Evolutionary conservation across 495 filamentous ascomycete species (phyloP).

Genomic region (Penicillium alfredii): DNA sequence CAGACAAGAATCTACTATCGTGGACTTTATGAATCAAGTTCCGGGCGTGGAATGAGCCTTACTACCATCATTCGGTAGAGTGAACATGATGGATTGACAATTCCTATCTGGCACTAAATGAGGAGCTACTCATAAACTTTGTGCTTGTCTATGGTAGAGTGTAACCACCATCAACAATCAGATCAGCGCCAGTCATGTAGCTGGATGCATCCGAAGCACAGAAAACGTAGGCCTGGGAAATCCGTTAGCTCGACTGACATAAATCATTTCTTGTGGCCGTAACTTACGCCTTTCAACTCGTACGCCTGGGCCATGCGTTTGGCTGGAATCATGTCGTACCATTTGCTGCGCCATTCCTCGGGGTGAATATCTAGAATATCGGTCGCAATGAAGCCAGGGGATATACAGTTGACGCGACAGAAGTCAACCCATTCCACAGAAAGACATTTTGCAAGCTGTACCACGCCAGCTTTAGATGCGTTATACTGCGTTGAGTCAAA

Average conservation of each 20-base stretch:
- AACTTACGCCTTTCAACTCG: constrained; percentile 32
- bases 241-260: background rate
- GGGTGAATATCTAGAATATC: constrained; percentile 23
- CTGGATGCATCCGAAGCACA: constrained; percentile 31
- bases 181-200: constrained; percentile 33
- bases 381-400: constrained; percentile 41
- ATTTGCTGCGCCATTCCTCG: constrained; percentile 22
- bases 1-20: too few species aligned
- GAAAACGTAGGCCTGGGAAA: constrained; percentile 25
- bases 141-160: constrained; percentile 19
- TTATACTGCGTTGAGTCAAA: too few species aligned
- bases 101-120: too few species aligned
- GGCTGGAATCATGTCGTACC: constrained; percentile 26
- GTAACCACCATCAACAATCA: constrained; percentile 35
- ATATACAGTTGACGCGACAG: constrained; percentile 39
- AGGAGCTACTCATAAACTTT: too few species aligned
- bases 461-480: constrained; percentile 34
- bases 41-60: too few species aligned
- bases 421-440: constrained; percentile 38
- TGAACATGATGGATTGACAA: too few species aligned
- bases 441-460: constrained; percentile 34
- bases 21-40: too few species aligned
- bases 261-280: background rate
- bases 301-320: constrained; percentile 25
- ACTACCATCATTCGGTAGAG: too few species aligned